phyloP scores from a whole-genome alignment of 1,284 basidiomycete species.

The Blastosporella zonata region DNA sequence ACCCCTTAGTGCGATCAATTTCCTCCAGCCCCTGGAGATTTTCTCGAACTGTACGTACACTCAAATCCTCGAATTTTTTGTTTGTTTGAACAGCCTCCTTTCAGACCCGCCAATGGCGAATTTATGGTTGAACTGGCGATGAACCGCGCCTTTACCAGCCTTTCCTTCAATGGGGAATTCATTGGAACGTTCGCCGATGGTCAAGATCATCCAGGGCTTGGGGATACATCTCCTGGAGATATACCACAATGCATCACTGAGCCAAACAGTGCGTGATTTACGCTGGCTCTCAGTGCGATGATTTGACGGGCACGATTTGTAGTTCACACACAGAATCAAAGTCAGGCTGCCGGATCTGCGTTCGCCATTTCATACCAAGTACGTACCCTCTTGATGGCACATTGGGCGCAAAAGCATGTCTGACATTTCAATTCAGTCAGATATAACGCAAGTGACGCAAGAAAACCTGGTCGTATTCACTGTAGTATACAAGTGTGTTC shows the following conservation, averaged over 20 bases:
- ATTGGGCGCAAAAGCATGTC: not conserved
- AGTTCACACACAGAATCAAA: conserved; percentile 44
- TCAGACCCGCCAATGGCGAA: conserved; percentile 42
- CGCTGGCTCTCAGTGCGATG: not conserved
- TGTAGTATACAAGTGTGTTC: conserved; percentile 33
- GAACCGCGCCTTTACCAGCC: conserved; percentile 42
- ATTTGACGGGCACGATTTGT: not conserved
- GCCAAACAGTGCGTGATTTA: conserved; percentile 32
- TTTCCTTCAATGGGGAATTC: conserved; percentile 35
- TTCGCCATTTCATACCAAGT: conserved; percentile 43
- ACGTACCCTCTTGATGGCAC: not conserved
- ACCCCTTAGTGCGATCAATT: conserved; percentile 38
- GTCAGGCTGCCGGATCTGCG: conserved; percentile 41
- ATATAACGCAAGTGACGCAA: conserved; percentile 32
- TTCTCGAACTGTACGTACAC: conserved; percentile 39
- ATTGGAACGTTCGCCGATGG: conserved; percentile 38
- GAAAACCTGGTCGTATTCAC: conserved; percentile 40
- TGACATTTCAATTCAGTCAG: conserved; percentile 23
- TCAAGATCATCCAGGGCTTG: conserved; percentile 29
- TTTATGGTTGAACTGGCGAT: conserved; percentile 43
- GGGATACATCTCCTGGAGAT: conserved; percentile 14
- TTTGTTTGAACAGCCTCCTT: not conserved
- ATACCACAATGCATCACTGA: conserved; percentile 28
- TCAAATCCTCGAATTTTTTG: not conserved
- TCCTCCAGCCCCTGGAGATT: conserved; percentile 41